These are phyloP conservation scores for Blastocystis sp. DNA, from an alignment of 352 stramenopile species.

Conservation along the genomic window DNA sequence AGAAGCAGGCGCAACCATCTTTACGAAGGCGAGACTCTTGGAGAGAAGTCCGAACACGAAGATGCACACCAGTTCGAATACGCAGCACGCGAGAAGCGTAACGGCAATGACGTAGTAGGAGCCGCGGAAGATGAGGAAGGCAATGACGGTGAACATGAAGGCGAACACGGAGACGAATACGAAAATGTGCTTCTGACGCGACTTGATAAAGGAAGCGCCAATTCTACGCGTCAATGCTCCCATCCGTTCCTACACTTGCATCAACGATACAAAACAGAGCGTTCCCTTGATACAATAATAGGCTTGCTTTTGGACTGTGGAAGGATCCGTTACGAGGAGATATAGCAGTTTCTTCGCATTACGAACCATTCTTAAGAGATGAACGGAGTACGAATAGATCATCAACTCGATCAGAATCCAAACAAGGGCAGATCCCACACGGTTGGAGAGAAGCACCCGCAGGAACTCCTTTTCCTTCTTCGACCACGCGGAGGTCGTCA, in stretches of 20 bases:
- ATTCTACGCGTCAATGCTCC: not conserved
- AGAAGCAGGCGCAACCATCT: conserved; percentile 1
- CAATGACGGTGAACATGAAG: not conserved
- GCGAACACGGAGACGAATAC: conserved; percentile 31
- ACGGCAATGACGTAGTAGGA: conserved; percentile 20
- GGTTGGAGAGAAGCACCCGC: not conserved
- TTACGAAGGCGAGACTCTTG: conserved; percentile 16
- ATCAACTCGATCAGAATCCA: conserved; percentile 33
- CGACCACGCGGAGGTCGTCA: not conserved
- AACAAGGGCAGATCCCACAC: conserved; percentile 13
- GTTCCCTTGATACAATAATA: conserved; percentile 50
- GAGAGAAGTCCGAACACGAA: conserved; percentile 42
- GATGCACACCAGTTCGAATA: conserved; percentile 25
- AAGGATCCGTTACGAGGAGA: not conserved
- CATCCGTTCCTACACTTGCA: not conserved
- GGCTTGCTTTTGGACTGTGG: not conserved
- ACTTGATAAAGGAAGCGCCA: conserved; percentile 43
- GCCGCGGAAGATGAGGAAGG: conserved; percentile 2
- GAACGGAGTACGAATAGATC: conserved; percentile 32
- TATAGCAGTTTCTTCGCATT: conserved; percentile 45
- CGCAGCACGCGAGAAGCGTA: not conserved
- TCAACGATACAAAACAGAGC: conserved; percentile 12
- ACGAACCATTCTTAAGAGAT: not conserved
- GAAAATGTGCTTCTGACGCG: conserved; percentile 21
- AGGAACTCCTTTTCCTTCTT: conserved; percentile 55